A percentile compares a stretch with the other conserved stretches of the same genome.
Conservation (phyloP, 2,329 filamentous ascomycete species). For the Penicillium sp. region DNA sequence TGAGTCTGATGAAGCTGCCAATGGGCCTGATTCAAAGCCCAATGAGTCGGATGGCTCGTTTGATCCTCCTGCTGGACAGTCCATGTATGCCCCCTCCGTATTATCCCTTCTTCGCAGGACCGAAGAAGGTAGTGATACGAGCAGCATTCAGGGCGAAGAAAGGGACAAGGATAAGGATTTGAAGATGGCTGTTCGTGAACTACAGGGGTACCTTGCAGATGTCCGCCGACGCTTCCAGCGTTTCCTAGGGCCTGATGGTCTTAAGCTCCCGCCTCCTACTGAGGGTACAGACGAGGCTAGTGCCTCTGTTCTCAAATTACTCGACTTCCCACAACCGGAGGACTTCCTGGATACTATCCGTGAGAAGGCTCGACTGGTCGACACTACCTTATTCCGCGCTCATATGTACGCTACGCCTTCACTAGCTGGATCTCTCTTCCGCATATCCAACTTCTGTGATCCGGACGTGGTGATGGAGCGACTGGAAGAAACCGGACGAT, state of each 20-base stretch:
- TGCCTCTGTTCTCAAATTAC: constrained; percentile 51
- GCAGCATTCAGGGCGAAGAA: constrained; percentile 43
- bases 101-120: constrained; percentile 43
- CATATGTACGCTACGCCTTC: constrained; percentile 92
- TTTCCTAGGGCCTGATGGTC: constrained; percentile 63
- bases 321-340: constrained; percentile 56
- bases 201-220: constrained; percentile 87
- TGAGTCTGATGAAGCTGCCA: constrained; percentile 35
- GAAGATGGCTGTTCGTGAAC: constrained; percentile 75
- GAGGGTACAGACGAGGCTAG: constrained; percentile 45
- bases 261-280: constrained; percentile 39
- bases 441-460: constrained; percentile 96
- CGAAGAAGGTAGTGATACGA: constrained; percentile 45
- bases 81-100: constrained; percentile 41
- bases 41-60: constrained; percentile 35
- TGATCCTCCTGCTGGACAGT: constrained; percentile 33
- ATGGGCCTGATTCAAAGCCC: constrained; percentile 36
- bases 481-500: constrained; percentile 82
- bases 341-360: constrained; percentile 74
- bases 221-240: constrained; percentile 70
- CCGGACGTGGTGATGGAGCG: constrained; percentile 94
- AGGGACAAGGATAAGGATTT: constrained; percentile 60
- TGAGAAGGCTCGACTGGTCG: constrained; percentile 79
- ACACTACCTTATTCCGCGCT: constrained; percentile 90
- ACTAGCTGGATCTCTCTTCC: constrained; percentile 86